phyloP scores from a whole-genome alignment of 2,329 filamentous ascomycete genomes.

The Aureobasidium sp. region DNA sequence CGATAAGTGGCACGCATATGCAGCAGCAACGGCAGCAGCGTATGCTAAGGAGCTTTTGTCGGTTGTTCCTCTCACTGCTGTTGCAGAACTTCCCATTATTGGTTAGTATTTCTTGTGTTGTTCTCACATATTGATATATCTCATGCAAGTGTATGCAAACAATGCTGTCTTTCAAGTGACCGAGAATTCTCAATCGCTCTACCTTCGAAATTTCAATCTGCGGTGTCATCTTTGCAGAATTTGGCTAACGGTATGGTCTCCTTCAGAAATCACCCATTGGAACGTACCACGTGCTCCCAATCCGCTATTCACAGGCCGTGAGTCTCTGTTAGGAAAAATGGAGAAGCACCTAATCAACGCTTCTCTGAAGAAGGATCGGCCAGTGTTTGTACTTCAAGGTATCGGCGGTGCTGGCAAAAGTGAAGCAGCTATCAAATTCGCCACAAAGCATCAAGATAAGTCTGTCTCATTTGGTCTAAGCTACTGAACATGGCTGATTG shows the following conservation, averaged over 20 bases:
- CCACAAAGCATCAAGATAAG: constrained; percentile 23
- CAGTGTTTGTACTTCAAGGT: constrained; percentile 25
- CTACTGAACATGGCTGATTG: not conserved
- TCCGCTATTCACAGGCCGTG: not conserved
- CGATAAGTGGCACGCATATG: constrained; percentile 27
- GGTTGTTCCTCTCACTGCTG: not conserved
- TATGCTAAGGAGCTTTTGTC: constrained; percentile 18
- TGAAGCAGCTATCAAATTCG: constrained; percentile 28
- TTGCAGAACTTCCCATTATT: not conserved
- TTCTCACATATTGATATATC: not conserved
- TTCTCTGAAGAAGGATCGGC: not conserved
- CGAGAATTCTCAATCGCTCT: too few relatives aligned
- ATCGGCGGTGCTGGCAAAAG: constrained; percentile 30
- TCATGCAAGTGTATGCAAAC: not conserved
- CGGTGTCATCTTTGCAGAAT: too few relatives aligned
- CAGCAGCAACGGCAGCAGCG: constrained; percentile 24
- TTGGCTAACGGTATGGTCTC: not conserved
- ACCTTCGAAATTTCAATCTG: too few relatives aligned
- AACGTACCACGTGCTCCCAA: not conserved
- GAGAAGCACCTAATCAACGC: not conserved
- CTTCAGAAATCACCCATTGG: not conserved
- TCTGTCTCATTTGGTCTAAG: not conserved
- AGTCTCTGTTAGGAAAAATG: not conserved
- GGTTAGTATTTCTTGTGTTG: not conserved
- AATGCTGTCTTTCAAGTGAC: too few relatives aligned